Conservation (phyloP, 2,329 filamentous ascomycete species). For the Paracamarosporium sp. region DNA sequence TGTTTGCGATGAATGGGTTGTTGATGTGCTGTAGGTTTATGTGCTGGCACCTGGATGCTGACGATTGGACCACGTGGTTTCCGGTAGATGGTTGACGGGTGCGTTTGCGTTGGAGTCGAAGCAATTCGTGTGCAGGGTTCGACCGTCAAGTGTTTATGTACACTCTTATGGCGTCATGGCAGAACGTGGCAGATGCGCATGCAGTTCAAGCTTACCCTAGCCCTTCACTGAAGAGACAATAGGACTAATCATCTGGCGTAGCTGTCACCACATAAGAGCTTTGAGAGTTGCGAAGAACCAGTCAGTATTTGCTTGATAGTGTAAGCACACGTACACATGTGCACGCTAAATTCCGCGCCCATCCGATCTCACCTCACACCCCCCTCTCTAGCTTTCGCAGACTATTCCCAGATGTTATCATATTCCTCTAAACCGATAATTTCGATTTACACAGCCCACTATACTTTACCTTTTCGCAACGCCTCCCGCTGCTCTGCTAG, state of each 20-base stretch:
- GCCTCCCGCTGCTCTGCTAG: constrained; percentile 11
- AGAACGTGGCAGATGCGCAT: background rate
- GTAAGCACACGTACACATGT: background rate
- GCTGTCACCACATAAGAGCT: background rate
- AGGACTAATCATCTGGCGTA: background rate
- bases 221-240: background rate
- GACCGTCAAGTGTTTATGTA: background rate
- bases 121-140: background rate
- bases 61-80: background rate
- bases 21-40: background rate
- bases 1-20: background rate
- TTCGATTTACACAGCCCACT: background rate
- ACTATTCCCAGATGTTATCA: background rate
- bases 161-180: background rate
- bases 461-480: background rate
- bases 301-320: background rate
- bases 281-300: background rate
- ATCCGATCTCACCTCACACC: constrained; percentile 1
- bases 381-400: background rate
- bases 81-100: background rate
- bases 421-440: background rate
- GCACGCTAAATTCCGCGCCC: constrained; percentile 3
- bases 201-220: background rate
- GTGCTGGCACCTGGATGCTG: background rate
- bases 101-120: background rate